Evolutionary conservation across 2,329 filamentous ascomycete genomes (phyloP).

Genomic region (Karstenula rhodostoma): DNA sequence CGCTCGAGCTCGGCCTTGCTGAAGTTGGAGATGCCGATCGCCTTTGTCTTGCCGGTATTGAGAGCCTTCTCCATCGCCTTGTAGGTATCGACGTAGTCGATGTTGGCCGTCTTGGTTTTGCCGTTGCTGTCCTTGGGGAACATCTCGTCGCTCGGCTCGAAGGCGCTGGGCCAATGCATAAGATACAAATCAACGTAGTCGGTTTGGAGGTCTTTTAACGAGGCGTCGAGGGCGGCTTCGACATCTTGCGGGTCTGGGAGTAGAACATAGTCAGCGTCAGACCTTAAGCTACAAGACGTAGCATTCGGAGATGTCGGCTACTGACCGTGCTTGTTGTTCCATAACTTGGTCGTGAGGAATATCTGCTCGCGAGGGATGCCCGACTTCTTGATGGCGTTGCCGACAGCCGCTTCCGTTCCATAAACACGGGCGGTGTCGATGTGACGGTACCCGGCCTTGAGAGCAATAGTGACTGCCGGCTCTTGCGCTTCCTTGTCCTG

Average conservation of each 20-base stretch:
- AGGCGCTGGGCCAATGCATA: constrained; percentile 79
- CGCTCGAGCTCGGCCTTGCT: constrained; percentile 56
- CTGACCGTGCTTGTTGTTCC: constrained; percentile 81
- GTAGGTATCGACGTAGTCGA: constrained; percentile 43
- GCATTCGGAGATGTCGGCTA: background rate
- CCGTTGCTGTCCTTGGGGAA: constrained; percentile 60
- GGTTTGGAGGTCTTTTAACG: constrained; percentile 77
- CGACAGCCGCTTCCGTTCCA: constrained; percentile 30
- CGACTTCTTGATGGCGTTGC: constrained; percentile 40
- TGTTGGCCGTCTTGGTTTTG: constrained; percentile 32
- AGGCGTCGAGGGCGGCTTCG: constrained; percentile 74
- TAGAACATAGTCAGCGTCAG: background rate
- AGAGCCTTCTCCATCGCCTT: constrained; percentile 51
- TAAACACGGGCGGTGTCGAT: constrained; percentile 29
- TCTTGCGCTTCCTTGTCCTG: constrained; percentile 36
- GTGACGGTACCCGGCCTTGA: constrained; percentile 28
- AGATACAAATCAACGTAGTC: constrained; percentile 92
- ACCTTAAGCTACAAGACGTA: background rate
- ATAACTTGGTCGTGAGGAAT: constrained; percentile 76
- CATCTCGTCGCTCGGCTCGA: constrained; percentile 73
- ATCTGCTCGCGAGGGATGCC: constrained; percentile 50
- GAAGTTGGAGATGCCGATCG: constrained; percentile 47
- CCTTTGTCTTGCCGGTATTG: constrained; percentile 44
- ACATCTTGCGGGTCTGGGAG: constrained; percentile 63
- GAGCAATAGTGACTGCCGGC: constrained; percentile 44